Evolutionary conservation across 164 flowering plant genomes (phyloP).

Genomic region (Liquidambar formosana): DNA sequence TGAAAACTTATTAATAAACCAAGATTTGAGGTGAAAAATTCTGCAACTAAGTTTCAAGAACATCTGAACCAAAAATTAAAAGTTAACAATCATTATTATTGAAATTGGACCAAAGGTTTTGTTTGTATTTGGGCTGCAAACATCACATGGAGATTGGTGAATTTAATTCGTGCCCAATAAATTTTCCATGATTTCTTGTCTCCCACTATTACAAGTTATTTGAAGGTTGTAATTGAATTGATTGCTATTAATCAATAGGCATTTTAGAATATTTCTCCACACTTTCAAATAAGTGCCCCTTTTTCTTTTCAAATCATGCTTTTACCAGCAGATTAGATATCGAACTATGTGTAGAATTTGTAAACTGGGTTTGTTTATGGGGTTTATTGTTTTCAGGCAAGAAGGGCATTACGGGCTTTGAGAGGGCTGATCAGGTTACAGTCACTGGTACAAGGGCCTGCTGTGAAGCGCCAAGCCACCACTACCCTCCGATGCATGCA

Average conservation of each 20-base stretch:
- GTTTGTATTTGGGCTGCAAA: too few species aligned
- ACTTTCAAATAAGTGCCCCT: background rate
- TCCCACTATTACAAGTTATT: background rate
- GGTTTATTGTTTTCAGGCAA: conserved; percentile 50
- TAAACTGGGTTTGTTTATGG: background rate
- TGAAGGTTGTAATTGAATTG: background rate
- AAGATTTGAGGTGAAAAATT: too few species aligned
- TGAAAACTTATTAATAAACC: too few species aligned
- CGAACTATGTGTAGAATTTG: background rate
- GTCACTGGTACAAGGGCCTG: conserved; percentile 56
- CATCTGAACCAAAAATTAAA: too few species aligned
- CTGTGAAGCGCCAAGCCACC: conserved; percentile 75
- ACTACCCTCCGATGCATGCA: conserved; percentile 79
- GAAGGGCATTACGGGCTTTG: conserved; percentile 74
- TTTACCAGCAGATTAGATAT: background rate
- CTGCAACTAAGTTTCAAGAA: too few species aligned
- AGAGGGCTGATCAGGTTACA: conserved; percentile 81
- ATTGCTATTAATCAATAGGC: background rate
- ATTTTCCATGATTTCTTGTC: background rate
- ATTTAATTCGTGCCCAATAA: background rate
- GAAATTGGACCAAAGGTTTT: too few species aligned
- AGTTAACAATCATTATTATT: too few species aligned
- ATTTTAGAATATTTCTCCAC: background rate
- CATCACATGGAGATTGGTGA: too few species aligned
- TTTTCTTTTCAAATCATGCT: background rate